These are phyloP conservation scores for Diaporthe sp. DNA, from an alignment of 2,329 filamentous ascomycete species.

Conservation along the genomic window DNA sequence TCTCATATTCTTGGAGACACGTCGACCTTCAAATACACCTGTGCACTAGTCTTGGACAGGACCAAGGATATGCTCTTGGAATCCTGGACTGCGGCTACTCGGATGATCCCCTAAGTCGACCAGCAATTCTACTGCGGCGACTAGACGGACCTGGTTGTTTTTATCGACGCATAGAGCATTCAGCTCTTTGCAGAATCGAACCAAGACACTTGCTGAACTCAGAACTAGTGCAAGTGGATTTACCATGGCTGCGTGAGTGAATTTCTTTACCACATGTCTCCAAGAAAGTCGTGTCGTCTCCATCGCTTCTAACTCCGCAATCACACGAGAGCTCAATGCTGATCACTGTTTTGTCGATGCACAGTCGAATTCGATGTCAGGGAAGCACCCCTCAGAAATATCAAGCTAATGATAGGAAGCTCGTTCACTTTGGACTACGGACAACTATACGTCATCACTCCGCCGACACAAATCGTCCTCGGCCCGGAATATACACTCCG, in stretches of 20 bases:
- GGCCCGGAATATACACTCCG: not conserved
- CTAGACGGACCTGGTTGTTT: not conserved
- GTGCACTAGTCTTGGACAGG: not conserved
- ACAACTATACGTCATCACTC: not conserved
- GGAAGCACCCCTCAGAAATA: not conserved
- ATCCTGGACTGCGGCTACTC: not conserved
- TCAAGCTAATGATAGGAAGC: not conserved
- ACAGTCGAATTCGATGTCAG: not conserved
- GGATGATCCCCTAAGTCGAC: not conserved
- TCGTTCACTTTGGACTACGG: not conserved
- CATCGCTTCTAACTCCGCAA: rapidly evolving
- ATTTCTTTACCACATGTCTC: not conserved
- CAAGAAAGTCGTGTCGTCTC: not conserved
- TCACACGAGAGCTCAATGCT: not conserved
- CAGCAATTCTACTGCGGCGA: not conserved
- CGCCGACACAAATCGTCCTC: not conserved
- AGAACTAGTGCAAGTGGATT: not conserved
- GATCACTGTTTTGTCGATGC: too few relatives aligned
- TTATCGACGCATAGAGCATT: not conserved
- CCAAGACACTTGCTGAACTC: not conserved
- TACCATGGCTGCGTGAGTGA: not conserved
- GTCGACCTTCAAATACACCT: not conserved
- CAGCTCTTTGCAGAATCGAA: not conserved
- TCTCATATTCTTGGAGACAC: not conserved
- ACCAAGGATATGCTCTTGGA: not conserved